phyloP scores from a whole-genome alignment of 495 filamentous ascomycete genomes.

The Hypoxylon cercidicola region DNA sequence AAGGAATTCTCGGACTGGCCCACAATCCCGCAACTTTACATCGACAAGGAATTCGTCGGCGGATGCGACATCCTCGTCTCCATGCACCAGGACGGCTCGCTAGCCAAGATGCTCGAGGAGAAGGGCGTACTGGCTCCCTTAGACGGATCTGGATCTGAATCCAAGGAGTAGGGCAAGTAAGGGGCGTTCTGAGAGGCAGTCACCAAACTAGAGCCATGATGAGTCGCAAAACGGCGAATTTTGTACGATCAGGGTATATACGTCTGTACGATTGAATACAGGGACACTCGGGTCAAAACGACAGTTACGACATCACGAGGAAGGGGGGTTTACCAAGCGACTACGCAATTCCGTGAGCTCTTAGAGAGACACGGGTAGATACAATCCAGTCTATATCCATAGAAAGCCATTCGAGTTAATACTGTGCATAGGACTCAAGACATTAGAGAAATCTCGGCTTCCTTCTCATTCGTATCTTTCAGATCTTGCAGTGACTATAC shows the following conservation, averaged over 20 bases:
- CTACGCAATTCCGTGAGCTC: not conserved
- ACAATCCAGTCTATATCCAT: no score
- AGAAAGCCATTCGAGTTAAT: not conserved
- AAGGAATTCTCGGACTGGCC: slow-evolving; percentile 99
- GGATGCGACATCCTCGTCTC: slow-evolving; percentile 96
- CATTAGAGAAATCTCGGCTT: not conserved
- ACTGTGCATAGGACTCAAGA: not conserved
- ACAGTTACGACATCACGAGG: not conserved
- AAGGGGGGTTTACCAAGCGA: not conserved
- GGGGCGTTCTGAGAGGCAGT: not conserved
- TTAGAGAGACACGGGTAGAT: not conserved
- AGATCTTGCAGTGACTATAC: not conserved
- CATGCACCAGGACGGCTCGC: slow-evolving; percentile 96
- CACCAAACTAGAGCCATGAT: not conserved
- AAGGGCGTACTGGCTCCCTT: slow-evolving; percentile 76
- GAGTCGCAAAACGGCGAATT: no score
- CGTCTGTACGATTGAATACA: slow-evolving; percentile 4
- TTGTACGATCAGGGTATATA: slow-evolving; percentile 18
- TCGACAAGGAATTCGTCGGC: slow-evolving; percentile 94
- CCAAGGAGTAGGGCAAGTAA: slow-evolving; percentile 17
- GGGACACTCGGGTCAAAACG: not conserved
- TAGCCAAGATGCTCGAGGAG: slow-evolving; percentile 89
- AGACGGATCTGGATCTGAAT: slow-evolving; percentile 23
- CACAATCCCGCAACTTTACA: slow-evolving; percentile 95
- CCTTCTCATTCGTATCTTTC: not conserved